These are phyloP conservation scores for Hygrocybe punicea DNA, from an alignment of 768 basidiomycete species.

Conservation along the genomic window DNA sequence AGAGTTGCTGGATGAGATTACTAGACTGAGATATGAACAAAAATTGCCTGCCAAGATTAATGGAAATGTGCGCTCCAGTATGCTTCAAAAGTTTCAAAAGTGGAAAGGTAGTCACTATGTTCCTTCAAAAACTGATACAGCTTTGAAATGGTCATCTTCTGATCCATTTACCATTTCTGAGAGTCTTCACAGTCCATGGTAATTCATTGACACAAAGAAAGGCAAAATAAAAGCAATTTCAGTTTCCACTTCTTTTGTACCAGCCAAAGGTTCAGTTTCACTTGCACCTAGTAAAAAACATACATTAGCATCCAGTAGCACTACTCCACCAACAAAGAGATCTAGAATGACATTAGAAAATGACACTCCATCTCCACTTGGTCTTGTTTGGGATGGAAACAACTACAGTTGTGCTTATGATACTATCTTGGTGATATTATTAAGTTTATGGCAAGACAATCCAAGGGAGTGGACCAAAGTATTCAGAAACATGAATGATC, in stretches of 20 bases:
- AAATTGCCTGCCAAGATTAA: conserved; percentile 11
- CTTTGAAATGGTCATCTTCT: conserved; percentile 14
- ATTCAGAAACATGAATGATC: background rate
- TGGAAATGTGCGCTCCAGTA: conserved; percentile 11
- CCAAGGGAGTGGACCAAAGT: background rate
- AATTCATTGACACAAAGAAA: conserved; percentile 3
- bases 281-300: background rate
- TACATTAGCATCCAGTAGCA: conserved; percentile 4
- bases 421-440: background rate
- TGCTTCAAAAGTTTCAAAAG: conserved; percentile 7
- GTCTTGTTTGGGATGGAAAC: conserved; percentile 11
- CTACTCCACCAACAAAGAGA: conserved; percentile 1
- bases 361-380: background rate
- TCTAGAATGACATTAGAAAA: background rate
- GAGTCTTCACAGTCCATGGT: background rate
- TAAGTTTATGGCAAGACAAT: background rate
- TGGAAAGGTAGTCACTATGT: conserved; percentile 17
- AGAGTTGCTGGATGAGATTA: conserved; percentile 39
- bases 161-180: conserved; percentile 12
- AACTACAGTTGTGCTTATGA: conserved; percentile 24
- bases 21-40: conserved; percentile 21
- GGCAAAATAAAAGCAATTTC: background rate
- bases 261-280: background rate
- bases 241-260: conserved; percentile 9
- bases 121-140: conserved; percentile 13